Percentiles rank a stretch among this genome's conserved stretches.
Conservation (phyloP, 441 rosid species). For the Metrosideros polymorpha region DNA sequence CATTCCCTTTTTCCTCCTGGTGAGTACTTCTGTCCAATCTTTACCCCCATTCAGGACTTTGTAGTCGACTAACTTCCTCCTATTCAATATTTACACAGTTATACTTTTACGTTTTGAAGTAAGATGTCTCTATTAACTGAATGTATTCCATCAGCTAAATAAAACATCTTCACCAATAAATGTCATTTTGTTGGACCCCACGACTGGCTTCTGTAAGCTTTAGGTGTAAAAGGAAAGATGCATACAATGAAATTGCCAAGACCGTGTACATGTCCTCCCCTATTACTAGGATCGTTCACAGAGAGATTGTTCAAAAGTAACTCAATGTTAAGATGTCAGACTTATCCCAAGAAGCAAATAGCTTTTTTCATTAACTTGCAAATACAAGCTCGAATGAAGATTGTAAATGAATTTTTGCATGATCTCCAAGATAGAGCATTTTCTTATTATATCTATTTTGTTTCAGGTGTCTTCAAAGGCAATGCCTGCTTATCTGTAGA, state of each 20-base stretch:
- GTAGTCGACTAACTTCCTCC: background rate
- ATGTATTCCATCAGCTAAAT: background rate
- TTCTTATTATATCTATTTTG: background rate
- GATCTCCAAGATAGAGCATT: background rate
- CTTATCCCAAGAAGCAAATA: background rate
- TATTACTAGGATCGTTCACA: background rate
- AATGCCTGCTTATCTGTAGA: constrained; percentile 75
- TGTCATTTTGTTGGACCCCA: background rate
- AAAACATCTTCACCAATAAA: background rate
- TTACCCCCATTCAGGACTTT: background rate
- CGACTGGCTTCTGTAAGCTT: background rate
- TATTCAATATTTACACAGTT: background rate
- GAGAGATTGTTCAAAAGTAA: background rate
- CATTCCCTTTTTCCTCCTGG: constrained; percentile 66
- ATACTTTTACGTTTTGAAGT: background rate
- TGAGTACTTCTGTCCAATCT: constrained; percentile 9
- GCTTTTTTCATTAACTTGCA: background rate
- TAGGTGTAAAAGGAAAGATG: background rate
- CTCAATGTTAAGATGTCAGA: background rate
- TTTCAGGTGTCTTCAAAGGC: constrained; percentile 38
- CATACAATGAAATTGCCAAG: background rate
- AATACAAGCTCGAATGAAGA: background rate
- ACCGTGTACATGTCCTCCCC: background rate
- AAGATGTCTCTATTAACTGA: background rate
- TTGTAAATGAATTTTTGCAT: background rate